A percentile compares a stretch with the other conserved stretches of the same genome.
Evolutionary conservation across 345 rosid genomes (phyloP).

Genomic region (Salix dunnii): DNA sequence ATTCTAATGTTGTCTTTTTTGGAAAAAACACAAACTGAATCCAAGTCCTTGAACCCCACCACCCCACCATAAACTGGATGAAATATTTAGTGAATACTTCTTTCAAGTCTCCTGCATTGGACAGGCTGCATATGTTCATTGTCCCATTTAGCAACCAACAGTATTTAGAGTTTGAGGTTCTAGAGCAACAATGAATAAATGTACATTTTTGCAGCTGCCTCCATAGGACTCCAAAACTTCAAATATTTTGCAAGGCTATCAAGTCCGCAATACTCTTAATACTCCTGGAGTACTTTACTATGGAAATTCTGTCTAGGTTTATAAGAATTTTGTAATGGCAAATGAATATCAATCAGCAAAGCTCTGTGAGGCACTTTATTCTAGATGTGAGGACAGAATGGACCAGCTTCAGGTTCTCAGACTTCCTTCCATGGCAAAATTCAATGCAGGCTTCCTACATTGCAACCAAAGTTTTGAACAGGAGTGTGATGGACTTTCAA

Average conservation of each 20-base stretch:
- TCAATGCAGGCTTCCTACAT: slow-evolving; percentile 84
- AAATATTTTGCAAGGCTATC: not conserved
- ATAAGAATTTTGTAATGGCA: slow-evolving; percentile 60
- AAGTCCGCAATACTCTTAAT: not conserved
- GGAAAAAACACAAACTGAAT: not conserved
- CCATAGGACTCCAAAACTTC: no score
- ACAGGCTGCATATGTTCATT: not conserved
- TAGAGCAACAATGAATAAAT: not conserved
- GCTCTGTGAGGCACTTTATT: slow-evolving; percentile 76
- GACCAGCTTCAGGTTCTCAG: slow-evolving; percentile 96
- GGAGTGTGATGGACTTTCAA: slow-evolving; percentile 90
- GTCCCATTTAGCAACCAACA: not conserved
- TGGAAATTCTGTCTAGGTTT: slow-evolving; percentile 48
- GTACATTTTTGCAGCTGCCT: no score
- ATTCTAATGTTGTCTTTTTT: not conserved
- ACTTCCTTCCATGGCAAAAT: slow-evolving; percentile 99
- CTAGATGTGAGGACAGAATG: slow-evolving; percentile 91
- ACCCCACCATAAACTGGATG: not conserved
- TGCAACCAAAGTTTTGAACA: slow-evolving; percentile 87
- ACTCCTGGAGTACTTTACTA: not conserved
- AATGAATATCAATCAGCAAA: slow-evolving; percentile 83
- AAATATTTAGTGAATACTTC: not conserved
- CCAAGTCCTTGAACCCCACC: not conserved
- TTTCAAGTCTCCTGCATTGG: not conserved
- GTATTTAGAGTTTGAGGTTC: not conserved